phyloP scores from a whole-genome alignment of 1,139 yeast species.

The Geotrichum reessii region DNA sequence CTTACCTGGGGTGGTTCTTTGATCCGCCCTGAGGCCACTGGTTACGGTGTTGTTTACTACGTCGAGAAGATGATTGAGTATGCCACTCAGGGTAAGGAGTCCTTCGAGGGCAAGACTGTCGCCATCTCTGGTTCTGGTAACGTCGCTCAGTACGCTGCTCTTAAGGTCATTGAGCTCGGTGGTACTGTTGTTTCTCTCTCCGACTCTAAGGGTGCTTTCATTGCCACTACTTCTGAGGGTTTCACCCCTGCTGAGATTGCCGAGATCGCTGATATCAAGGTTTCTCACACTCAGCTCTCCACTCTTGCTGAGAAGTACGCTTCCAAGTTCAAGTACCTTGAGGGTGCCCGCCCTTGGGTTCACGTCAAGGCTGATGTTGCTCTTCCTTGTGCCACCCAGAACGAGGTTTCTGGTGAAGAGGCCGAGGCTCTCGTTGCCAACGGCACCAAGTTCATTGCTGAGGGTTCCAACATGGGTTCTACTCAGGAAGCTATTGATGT shows the following conservation, averaged over 20 bases:
- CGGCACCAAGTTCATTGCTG: conserved; percentile 91
- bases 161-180: conserved; percentile 94
- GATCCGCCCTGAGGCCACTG: conserved; percentile 99
- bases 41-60: conserved; percentile 95
- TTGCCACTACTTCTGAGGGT: conserved; percentile 53
- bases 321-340: conserved; percentile 57
- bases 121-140: conserved; percentile 98
- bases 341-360: conserved; percentile 96
- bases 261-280: conserved; percentile 75
- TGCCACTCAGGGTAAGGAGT: conserved; percentile 82
- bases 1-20: conserved; percentile 98
- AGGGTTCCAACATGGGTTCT: conserved; percentile 99
- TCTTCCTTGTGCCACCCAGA: conserved; percentile 96
- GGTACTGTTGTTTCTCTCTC: conserved; percentile 90
- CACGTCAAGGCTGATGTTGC: conserved; percentile 91
- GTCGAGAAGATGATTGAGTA: conserved; percentile 96
- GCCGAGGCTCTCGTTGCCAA: conserved; percentile 89
- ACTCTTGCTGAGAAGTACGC: conserved; percentile 58
- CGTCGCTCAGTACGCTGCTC: conserved; percentile 98
- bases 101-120: conserved; percentile 87
- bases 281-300: conserved; percentile 70
- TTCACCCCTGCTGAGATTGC: conserved; percentile 75
- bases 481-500: conserved; percentile 94
- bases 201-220: conserved; percentile 87
- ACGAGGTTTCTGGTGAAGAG: conserved; percentile 95